Percentiles rank a stretch among this genome's conserved stretches.
These are phyloP conservation scores for Penicillium psychrosexuale DNA, from an alignment of 2,329 filamentous ascomycete genomes.

Conservation along the genomic window DNA sequence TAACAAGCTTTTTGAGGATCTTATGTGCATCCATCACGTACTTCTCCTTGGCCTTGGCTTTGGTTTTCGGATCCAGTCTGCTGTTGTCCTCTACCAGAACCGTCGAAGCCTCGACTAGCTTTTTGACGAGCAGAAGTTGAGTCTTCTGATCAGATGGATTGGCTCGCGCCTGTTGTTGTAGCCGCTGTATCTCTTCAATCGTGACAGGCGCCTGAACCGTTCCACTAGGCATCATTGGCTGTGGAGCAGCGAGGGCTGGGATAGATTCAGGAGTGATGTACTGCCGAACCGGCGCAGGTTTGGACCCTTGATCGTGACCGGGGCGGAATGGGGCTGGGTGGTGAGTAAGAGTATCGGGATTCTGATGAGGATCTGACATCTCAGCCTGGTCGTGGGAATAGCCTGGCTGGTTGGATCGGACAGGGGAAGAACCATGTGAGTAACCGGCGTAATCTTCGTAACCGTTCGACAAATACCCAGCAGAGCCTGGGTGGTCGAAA, in stretches of 20 bases:
- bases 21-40: slow-evolving; percentile 86
- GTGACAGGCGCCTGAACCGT: slow-evolving; percentile 60
- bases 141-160: slow-evolving; percentile 70
- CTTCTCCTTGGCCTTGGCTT: slow-evolving; percentile 68
- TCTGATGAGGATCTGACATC: slow-evolving; percentile 33
- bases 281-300: slow-evolving; percentile 53
- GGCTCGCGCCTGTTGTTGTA: slow-evolving; percentile 66
- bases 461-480: slow-evolving; percentile 19
- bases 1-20: slow-evolving; percentile 81
- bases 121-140: slow-evolving; percentile 73
- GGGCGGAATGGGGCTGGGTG: slow-evolving; percentile 56
- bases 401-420: slow-evolving; percentile 22
- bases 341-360: slow-evolving; percentile 55
- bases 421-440: slow-evolving; percentile 21
- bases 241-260: slow-evolving; percentile 33
- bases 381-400: slow-evolving; percentile 19
- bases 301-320: slow-evolving; percentile 46
- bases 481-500: slow-evolving; percentile 12
- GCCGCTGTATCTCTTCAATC: slow-evolving; percentile 68
- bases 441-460: slow-evolving; percentile 21
- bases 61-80: slow-evolving; percentile 63
- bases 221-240: slow-evolving; percentile 7
- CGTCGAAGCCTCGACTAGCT: slow-evolving; percentile 78
- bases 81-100: slow-evolving; percentile 74
- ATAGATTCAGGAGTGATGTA: slow-evolving; percentile 42